Percentiles rank a stretch among this genome's conserved stretches.
Evolutionary conservation across 805 yeast species (phyloP).

Genomic region (Saccharomycopsis vini): DNA sequence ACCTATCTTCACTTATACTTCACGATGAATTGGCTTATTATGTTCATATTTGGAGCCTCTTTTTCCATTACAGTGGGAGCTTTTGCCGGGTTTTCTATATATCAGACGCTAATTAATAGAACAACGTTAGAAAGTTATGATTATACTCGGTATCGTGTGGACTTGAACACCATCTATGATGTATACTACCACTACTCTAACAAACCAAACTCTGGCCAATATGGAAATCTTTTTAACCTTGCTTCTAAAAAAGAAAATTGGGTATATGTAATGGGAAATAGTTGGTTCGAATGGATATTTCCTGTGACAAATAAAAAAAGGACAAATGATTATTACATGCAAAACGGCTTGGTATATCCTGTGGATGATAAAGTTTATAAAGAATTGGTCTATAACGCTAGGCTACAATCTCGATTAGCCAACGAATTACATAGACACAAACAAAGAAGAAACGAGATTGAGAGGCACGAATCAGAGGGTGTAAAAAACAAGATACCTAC

Average conservation of each 20-base stretch:
- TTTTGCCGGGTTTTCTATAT: constrained; percentile 51
- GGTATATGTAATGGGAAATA: constrained; percentile 63
- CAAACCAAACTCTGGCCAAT: constrained; percentile 34
- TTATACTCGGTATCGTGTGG: constrained; percentile 36
- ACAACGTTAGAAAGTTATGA: constrained; percentile 81
- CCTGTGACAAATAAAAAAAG: constrained; percentile 35
- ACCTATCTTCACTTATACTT: constrained; percentile 35
- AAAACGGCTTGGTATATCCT: constrained; percentile 16
- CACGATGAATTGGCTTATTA: constrained; percentile 51
- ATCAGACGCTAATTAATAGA: constrained; percentile 50
- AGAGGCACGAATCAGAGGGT: no score
- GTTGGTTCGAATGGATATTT: constrained; percentile 58
- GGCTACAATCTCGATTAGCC: constrained; percentile 17
- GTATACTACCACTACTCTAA: constrained; percentile 31
- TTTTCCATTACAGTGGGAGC: constrained; percentile 47
- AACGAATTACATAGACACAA: constrained; percentile 13
- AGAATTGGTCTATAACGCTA: constrained; percentile 14
- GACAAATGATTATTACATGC: constrained; percentile 7
- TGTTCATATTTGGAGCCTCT: constrained; percentile 44
- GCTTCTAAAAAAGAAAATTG: constrained; percentile 54
- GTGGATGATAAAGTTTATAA: constrained; percentile 13
- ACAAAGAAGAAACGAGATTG: constrained; percentile 12
- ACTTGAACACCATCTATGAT: constrained; percentile 29
- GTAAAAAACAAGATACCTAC: no score
- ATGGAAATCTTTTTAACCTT: constrained; percentile 69